Evolutionary conservation across 2,329 filamentous ascomycete species (phyloP), one percentile per base, ranked within the genome.

Genomic region (Xylaria sp.): DNA sequence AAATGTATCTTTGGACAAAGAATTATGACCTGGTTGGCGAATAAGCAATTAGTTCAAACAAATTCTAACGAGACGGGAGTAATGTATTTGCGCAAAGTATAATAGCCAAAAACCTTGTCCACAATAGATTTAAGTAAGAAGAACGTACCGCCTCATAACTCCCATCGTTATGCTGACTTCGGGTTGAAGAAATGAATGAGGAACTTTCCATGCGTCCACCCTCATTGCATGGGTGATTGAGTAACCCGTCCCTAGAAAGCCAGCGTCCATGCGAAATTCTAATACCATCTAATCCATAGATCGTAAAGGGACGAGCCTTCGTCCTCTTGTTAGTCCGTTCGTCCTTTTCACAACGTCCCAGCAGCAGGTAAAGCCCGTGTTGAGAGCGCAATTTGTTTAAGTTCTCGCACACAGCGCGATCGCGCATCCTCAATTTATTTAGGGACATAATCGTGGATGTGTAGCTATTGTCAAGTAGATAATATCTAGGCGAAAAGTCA

Each of bases 351-450:
- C 13, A 13, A n/a, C 16, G 27, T 5, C 60, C 50, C 8, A 63
- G 51, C 18, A 63, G 21, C 10, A 57, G 6, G 21, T 13, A 47
- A 5, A 63, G 21, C 10, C 60, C 60, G 25, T 55, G 51, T 5
- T 2, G n/a, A 3, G 51, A 13, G 27, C 51, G 55, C 4, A n/a
- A n/a, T 48, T 32, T 44, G 1, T 48, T 13, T 3, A 63, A 29
- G 25, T n/a, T 18, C 3, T 57, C n/a, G 13, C 21, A n/a, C 37
- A 57, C 21, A 8, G 60, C 25, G n/a, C 10, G 21, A 18, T 63
- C 60, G 13, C 44, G 60, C 13, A 21, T 40, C 21, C 37, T 57
- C 1, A 63, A 2, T 12, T 5, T 32, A n/a, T 1, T 0, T 1
- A 48, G 6, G 8, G 27, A 5, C 0, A 57, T 16, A 1, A 27